These are phyloP conservation scores for Firmiana major DNA, from an alignment of 345 rosid species.

Conservation along the genomic window DNA sequence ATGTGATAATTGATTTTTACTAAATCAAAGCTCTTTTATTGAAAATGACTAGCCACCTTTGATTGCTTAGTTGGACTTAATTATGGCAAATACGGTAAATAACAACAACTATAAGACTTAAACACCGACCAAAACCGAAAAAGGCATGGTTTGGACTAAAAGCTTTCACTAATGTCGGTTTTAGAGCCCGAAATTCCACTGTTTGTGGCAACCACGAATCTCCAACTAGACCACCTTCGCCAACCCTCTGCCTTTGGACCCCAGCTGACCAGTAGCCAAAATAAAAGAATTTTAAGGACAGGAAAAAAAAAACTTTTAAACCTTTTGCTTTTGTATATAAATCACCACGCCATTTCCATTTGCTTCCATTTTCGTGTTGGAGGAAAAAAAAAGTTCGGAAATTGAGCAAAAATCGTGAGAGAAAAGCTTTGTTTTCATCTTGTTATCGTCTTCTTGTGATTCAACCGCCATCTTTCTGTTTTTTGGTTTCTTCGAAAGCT, in stretches of 20 bases:
- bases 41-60: conserved; percentile 10
- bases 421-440: background rate
- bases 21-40: background rate
- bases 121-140: background rate
- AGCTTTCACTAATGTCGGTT: background rate
- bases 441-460: conserved; percentile 7
- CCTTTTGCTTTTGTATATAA: conserved; percentile 11
- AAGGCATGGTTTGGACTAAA: background rate
- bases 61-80: conserved; percentile 6
- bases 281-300: background rate
- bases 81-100: conserved; percentile 13
- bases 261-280: conserved; percentile 13
- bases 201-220: conserved; percentile 4
- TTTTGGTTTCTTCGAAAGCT: background rate
- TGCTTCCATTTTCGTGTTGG: background rate
- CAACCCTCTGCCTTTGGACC: conserved; percentile 14
- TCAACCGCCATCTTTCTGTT: background rate
- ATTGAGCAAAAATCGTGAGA: background rate
- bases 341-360: background rate
- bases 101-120: background rate
- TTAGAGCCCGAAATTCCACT: conserved; percentile 3
- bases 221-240: conserved; percentile 12
- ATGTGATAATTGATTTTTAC: background rate
- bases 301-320: background rate
- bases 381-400: background rate